Evolutionary conservation across 352 stramenopile genomes (phyloP).

Genomic region (Phytophthora foliorum): DNA sequence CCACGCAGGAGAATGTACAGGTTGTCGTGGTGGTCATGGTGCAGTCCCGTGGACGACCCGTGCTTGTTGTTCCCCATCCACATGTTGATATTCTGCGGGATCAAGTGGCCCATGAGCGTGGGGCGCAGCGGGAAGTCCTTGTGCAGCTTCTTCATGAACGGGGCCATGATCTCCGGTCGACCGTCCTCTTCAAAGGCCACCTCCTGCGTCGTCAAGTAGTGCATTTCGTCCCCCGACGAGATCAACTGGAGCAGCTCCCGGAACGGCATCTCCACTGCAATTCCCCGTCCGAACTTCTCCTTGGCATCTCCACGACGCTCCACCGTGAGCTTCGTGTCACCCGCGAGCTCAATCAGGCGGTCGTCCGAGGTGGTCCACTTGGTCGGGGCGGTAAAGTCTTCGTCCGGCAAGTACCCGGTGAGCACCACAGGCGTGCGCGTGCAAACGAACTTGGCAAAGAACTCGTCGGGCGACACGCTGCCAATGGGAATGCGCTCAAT

Average conservation of each 20-base stretch:
- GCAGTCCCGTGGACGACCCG: slow-evolving; percentile 92
- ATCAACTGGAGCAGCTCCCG: slow-evolving; percentile 79
- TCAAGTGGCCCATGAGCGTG: slow-evolving; percentile 86
- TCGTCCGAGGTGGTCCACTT: slow-evolving; percentile 79
- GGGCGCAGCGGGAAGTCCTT: slow-evolving; percentile 89
- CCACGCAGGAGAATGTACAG: slow-evolving; percentile 96
- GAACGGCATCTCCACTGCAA: slow-evolving; percentile 89
- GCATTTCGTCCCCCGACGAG: slow-evolving; percentile 70
- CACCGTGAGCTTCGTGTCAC: slow-evolving; percentile 78
- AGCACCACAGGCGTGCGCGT: slow-evolving; percentile 87
- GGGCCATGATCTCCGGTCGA: slow-evolving; percentile 85
- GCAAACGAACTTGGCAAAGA: slow-evolving; percentile 84
- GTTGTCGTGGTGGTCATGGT: slow-evolving; percentile 99
- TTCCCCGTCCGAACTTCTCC: slow-evolving; percentile 90
- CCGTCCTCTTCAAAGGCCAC: slow-evolving; percentile 82
- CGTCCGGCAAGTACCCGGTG: slow-evolving; percentile 66
- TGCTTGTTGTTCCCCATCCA: slow-evolving; percentile 95
- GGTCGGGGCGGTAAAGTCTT: slow-evolving; percentile 50
- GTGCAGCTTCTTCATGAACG: slow-evolving; percentile 82
- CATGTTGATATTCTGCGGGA: slow-evolving; percentile 97
- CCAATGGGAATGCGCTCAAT: slow-evolving; percentile 65
- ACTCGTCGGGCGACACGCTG: slow-evolving; percentile 69
- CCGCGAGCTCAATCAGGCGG: slow-evolving; percentile 70
- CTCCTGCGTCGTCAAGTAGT: slow-evolving; percentile 94
- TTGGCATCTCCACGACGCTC: slow-evolving; percentile 71